Evolutionary conservation across 345 rosid species (phyloP), one percentile per base, ranked within the genome.

Genomic region (Dovyalis caffra): DNA sequence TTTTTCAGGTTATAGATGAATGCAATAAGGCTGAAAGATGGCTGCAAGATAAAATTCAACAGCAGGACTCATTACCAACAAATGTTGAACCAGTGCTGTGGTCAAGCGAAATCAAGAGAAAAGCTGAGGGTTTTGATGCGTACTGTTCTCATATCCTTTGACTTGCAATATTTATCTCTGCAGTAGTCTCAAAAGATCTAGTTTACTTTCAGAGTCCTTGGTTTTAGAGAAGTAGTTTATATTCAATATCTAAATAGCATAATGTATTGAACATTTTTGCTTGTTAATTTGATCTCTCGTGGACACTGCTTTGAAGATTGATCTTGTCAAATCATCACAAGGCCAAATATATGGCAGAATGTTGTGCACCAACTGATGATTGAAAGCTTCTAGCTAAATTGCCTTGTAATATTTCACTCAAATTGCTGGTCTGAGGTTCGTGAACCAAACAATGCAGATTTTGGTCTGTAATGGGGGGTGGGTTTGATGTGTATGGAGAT

Each of bases 21-120:
- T 91, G 98, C 64, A 90, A 82, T 37, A 92, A 89, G 63, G 89
- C 92, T 2, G 98, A 93, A 80, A 89, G 86, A 63, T 93, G 98
- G 98, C 32, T 93, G 11, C 81, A 86, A 77, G 94, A 88, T 82
- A 93, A 88, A 78, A 70, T 77, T 78, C 90, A 90, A 79, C 94
- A 89, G 70, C 97, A 89, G 68, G 98, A 90, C 16, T 72, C 83
- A 5, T 97, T 93, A 53, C 98, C 94, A 28, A 93, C 87, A 76
- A 72, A 87, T 74, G 84, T 86, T 15, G 68, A 82, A 25, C 95
- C 92, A 0, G 89, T 80, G 64, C 88, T 88, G 18, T 75, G 89
- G 83, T 87, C 92, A 26, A 93, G 88, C 74, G 97, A 90, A 53
- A 72, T 88, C 64, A 87, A 74, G 75, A 91, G 64, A 80, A 93